Percentiles rank a stretch among this genome's conserved stretches.
Conservation (phyloP, 495 filamentous ascomycete genomes). For the Penicillium canescens region DNA sequence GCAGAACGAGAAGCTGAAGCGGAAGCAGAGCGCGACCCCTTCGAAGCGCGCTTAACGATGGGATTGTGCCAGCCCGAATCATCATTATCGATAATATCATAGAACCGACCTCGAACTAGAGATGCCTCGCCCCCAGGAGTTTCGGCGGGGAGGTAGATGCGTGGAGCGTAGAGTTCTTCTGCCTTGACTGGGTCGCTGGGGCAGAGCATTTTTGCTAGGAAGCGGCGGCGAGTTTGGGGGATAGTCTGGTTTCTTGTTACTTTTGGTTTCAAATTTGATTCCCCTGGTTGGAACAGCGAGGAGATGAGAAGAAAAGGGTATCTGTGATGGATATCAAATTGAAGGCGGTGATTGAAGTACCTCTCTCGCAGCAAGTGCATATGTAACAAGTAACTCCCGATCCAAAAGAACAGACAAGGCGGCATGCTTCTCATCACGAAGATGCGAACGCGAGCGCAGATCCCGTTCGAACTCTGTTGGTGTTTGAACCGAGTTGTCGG, state of each 20-base stretch:
- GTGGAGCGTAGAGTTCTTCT: constrained; percentile 29
- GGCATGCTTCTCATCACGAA: constrained; percentile 38
- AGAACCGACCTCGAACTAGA: neutral
- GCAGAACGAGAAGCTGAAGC: neutral
- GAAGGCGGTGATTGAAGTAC: constrained; percentile 15
- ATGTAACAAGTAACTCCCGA: constrained; percentile 35
- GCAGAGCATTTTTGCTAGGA: constrained; percentile 36
- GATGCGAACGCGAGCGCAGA: constrained; percentile 7
- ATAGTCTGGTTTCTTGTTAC: constrained; percentile 27
- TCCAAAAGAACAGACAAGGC: constrained; percentile 37
- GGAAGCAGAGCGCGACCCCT: constrained; percentile 11
- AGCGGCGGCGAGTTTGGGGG: constrained; percentile 42
- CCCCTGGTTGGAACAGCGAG: neutral
- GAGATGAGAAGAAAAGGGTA: neutral
- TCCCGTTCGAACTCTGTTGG: neutral
- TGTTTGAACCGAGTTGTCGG: constrained; percentile 4
- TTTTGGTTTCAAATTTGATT: constrained; percentile 1
- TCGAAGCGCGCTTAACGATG: neutral
- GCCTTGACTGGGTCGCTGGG: constrained; percentile 29
- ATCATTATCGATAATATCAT: constrained; percentile 16
- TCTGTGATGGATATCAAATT: neutral
- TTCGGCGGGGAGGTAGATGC: constrained; percentile 24
- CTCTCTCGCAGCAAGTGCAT: constrained; percentile 35
- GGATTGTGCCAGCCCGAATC: constrained; percentile 21
- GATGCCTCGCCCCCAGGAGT: neutral